Evolutionary conservation across 139 green algal species (phyloP).

Genomic region (Prasinococcaceae sp.): DNA sequence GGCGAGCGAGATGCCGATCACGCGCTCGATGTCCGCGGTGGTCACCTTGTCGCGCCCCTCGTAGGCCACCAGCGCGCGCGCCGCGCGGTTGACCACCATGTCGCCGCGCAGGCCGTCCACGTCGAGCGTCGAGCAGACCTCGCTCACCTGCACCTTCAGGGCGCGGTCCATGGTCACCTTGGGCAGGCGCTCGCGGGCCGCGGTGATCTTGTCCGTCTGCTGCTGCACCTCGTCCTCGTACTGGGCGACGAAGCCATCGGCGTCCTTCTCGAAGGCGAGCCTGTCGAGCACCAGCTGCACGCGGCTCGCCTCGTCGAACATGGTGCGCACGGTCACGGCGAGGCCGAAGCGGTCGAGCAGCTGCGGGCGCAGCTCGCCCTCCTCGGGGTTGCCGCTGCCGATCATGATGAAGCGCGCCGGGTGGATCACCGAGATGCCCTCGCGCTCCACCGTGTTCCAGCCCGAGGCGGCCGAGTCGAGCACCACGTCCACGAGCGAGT

Average conservation of each 20-base stretch:
- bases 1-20: slow-evolving; percentile 65
- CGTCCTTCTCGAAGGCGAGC: slow-evolving; percentile 63
- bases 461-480: slow-evolving; percentile 54
- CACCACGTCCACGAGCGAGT: slow-evolving; percentile 72
- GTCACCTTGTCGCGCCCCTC: slow-evolving; percentile 56
- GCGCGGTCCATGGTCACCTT: slow-evolving; percentile 4
- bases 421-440: slow-evolving; percentile 78
- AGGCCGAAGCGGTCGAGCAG: slow-evolving; percentile 90
- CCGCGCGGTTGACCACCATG: slow-evolving; percentile 66
- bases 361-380: slow-evolving; percentile 87
- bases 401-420: slow-evolving; percentile 91
- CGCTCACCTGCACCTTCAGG: slow-evolving; percentile 40
- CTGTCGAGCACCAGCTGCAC: slow-evolving; percentile 74
- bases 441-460: slow-evolving; percentile 89
- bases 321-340: slow-evolving; percentile 47
- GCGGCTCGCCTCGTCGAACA: slow-evolving; percentile 52
- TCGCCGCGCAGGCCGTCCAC: slow-evolving; percentile 86
- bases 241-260: slow-evolving; percentile 38
- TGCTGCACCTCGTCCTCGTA: slow-evolving; percentile 43
- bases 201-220: slow-evolving; percentile 24
- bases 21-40: slow-evolving; percentile 48
- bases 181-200: slow-evolving; percentile 10
- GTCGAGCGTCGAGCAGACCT: slow-evolving; percentile 70
- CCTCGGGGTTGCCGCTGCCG: slow-evolving; percentile 57
- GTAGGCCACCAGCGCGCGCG: slow-evolving; percentile 59